Conservation (phyloP, 139 green algal species). For the Chlorella vulgaris region DNA sequence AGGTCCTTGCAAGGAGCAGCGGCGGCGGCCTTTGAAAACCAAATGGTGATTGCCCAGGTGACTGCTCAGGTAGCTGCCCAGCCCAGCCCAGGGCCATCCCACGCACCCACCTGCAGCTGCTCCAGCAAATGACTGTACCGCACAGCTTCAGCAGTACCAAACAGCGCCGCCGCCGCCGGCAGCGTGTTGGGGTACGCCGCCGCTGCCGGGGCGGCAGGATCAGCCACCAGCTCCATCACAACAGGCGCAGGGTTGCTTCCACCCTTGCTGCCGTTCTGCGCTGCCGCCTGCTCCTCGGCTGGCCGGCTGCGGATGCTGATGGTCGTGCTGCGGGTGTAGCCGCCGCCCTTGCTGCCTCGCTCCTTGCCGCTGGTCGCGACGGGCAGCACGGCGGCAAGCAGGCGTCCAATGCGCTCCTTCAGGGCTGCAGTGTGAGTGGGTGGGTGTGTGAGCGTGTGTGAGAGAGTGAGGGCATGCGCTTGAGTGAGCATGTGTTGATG, state of each 20-base stretch:
- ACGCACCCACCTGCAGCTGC: conserved; percentile 42
- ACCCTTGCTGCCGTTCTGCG: not conserved
- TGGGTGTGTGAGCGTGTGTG: not conserved
- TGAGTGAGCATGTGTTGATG: too few species aligned
- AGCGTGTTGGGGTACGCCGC: conserved; percentile 48
- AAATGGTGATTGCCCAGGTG: too few species aligned
- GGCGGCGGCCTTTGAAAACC: too few species aligned
- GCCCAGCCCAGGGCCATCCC: not conserved
- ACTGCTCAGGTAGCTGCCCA: too few species aligned
- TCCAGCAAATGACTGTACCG: conserved; percentile 32
- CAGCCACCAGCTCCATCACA: conserved; percentile 9
- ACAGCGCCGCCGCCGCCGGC: conserved; percentile 29
- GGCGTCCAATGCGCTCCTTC: conserved; percentile 27
- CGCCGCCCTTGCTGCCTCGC: not conserved
- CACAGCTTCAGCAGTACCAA: not conserved
- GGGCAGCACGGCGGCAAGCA: conserved; percentile 26
- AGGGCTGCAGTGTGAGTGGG: not conserved
- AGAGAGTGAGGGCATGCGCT: too few species aligned
- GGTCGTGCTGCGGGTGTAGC: not conserved
- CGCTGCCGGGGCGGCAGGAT: not conserved
- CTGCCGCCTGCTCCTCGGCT: not conserved
- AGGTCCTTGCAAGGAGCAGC: too few species aligned
- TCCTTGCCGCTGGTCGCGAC: conserved; percentile 42
- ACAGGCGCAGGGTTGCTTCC: not conserved
- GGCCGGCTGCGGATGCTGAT: conserved; percentile 19